These are phyloP conservation scores for Hypoxylon fragiforme DNA, from an alignment of 495 filamentous ascomycete species.

Conservation along the genomic window DNA sequence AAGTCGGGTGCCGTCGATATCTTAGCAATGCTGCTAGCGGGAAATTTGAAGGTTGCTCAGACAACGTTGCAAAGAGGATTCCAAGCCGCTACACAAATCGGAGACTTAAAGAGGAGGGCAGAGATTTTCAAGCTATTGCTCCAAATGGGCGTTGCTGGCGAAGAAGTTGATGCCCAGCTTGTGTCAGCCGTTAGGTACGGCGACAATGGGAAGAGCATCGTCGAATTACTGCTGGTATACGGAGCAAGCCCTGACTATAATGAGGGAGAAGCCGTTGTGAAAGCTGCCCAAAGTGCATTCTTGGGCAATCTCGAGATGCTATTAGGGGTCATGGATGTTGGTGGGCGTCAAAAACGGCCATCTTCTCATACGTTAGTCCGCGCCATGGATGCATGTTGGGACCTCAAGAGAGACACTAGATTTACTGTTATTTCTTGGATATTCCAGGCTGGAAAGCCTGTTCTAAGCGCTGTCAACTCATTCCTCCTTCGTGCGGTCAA, in stretches of 20 bases:
- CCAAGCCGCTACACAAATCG: slow-evolving; percentile 47
- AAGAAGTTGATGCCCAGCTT: slow-evolving; percentile 49
- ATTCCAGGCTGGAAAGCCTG: slow-evolving; percentile 46
- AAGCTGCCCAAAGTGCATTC: slow-evolving; percentile 46
- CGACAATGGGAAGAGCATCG: slow-evolving; percentile 45
- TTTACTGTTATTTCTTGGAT: slow-evolving; percentile 49
- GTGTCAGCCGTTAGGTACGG: slow-evolving; percentile 49
- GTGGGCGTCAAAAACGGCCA: slow-evolving; percentile 38
- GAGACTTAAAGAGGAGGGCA: slow-evolving; percentile 44
- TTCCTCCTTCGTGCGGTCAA: slow-evolving; percentile 48
- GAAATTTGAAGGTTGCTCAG: slow-evolving; percentile 35
- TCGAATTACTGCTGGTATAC: slow-evolving; percentile 46
- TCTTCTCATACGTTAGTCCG: slow-evolving; percentile 44
- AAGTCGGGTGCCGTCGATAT: slow-evolving; percentile 44
- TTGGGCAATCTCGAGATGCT: slow-evolving; percentile 49
- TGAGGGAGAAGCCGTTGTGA: slow-evolving; percentile 52
- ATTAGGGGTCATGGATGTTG: slow-evolving; percentile 42
- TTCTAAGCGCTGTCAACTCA: slow-evolving; percentile 45
- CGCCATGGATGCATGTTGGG: slow-evolving; percentile 49
- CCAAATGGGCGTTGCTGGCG: slow-evolving; percentile 44
- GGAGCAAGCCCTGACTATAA: slow-evolving; percentile 51
- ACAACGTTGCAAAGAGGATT: slow-evolving; percentile 46
- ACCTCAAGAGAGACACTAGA: slow-evolving; percentile 44
- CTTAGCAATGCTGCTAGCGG: slow-evolving; percentile 44
- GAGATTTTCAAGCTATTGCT: slow-evolving; percentile 48